phyloP scores from a whole-genome alignment of 2,329 filamentous ascomycete species.

The Acrodontium crateriforme region DNA sequence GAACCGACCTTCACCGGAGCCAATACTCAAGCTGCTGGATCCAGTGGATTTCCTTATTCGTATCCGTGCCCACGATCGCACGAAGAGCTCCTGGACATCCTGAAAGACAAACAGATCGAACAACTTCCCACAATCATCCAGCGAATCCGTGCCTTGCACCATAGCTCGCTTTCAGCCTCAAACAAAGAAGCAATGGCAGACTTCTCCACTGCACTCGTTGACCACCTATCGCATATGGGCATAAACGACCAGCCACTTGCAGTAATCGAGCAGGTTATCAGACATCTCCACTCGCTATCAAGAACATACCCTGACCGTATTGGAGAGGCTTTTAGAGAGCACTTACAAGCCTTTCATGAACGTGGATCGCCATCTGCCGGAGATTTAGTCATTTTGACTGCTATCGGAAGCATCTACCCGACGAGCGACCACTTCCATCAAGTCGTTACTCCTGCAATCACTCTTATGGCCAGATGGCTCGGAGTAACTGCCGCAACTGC shows the following conservation, averaged over 20 bases:
- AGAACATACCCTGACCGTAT: slow-evolving; percentile 73
- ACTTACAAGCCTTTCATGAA: slow-evolving; percentile 45
- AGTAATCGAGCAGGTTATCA: slow-evolving; percentile 64
- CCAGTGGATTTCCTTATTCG: slow-evolving; percentile 47
- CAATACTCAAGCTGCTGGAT: slow-evolving; percentile 27
- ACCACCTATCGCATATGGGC: slow-evolving; percentile 48
- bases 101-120: slow-evolving; percentile 45
- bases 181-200: slow-evolving; percentile 73
- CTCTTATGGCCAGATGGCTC: slow-evolving; percentile 72
- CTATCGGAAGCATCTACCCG: slow-evolving; percentile 72
- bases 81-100: slow-evolving; percentile 54
- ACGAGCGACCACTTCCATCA: slow-evolving; percentile 97
- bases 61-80: slow-evolving; percentile 75
- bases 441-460: slow-evolving; percentile 77
- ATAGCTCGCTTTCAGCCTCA: slow-evolving; percentile 68
- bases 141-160: slow-evolving; percentile 80
- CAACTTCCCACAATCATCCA: slow-evolving; percentile 70
- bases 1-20: slow-evolving; percentile 12
- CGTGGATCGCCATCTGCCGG: slow-evolving; percentile 45
- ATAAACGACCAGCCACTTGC: slow-evolving; percentile 41
- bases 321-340: slow-evolving; percentile 60
- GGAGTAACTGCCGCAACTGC: slow-evolving; percentile 48
- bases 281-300: slow-evolving; percentile 84
- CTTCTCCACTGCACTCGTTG: slow-evolving; percentile 53
- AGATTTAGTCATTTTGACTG: slow-evolving; percentile 72